Percentiles rank a stretch among this genome's conserved stretches.
These are phyloP conservation scores for Fusarium sp. DNA, from an alignment of 2,329 filamentous ascomycete genomes.

Conservation along the genomic window DNA sequence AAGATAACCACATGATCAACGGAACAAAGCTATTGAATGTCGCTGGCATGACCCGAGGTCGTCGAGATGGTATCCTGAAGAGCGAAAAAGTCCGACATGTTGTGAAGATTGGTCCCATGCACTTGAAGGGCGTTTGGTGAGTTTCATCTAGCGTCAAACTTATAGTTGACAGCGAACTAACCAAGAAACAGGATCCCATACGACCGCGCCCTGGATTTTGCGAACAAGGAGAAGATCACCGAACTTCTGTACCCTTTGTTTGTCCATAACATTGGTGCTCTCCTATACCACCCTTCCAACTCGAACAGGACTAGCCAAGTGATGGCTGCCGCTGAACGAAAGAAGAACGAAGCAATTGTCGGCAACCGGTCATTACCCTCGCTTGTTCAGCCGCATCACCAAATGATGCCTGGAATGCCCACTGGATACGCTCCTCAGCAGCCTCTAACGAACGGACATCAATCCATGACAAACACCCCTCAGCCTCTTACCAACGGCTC, in stretches of 20 bases:
- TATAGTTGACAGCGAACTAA: slow-evolving; percentile 40
- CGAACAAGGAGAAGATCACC: slow-evolving; percentile 99
- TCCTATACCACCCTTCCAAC: slow-evolving; percentile 94
- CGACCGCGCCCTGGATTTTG: slow-evolving; percentile 96
- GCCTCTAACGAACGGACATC: slow-evolving; percentile 18
- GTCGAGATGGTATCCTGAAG: slow-evolving; percentile 95
- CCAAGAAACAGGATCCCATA: slow-evolving; percentile 84
- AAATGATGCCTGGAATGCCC: slow-evolving; percentile 29
- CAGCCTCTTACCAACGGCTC: slow-evolving; percentile 20
- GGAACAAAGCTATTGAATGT: slow-evolving; percentile 97
- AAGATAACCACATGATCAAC: slow-evolving; percentile 99
- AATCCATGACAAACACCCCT: slow-evolving; percentile 21
- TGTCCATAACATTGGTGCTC: slow-evolving; percentile 93
- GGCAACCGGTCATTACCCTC: slow-evolving; percentile 70
- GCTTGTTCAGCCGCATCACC: slow-evolving; percentile 68
- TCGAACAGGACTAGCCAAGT: slow-evolving; percentile 84
- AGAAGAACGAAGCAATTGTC: slow-evolving; percentile 77
- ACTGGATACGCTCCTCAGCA: slow-evolving; percentile 23
- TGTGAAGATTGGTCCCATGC: slow-evolving; percentile 99
- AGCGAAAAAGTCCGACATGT: slow-evolving; percentile 97
- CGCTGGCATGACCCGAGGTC: slow-evolving; percentile 95
- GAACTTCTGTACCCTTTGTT: slow-evolving; percentile 95
- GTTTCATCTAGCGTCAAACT: slow-evolving; percentile 50
- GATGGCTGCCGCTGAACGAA: slow-evolving; percentile 84
- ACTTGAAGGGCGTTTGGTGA: slow-evolving; percentile 96